These are phyloP conservation scores for Tympanopsis confertula DNA, from an alignment of 2,329 filamentous ascomycete species.

Conservation along the genomic window DNA sequence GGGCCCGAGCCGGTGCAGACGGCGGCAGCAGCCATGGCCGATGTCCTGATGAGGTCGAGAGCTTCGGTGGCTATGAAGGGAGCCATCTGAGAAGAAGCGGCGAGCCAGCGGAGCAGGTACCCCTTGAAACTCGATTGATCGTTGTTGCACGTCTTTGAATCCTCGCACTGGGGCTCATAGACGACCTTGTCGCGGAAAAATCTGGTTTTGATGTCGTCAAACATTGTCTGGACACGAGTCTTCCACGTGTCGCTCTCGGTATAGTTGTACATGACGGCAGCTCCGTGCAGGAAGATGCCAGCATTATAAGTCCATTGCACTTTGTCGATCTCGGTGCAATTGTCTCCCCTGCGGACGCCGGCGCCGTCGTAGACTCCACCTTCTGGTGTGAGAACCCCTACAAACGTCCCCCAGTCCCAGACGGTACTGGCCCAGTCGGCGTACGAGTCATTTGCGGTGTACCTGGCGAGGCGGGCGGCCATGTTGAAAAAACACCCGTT, in stretches of 20 bases:
- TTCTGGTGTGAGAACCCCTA: constrained; percentile 42
- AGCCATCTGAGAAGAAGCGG: constrained; percentile 39
- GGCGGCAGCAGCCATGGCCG: constrained; percentile 36
- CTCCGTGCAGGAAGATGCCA: constrained; percentile 52
- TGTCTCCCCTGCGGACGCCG: constrained; percentile 20
- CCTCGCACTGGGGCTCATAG: constrained; percentile 58
- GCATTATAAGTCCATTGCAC: constrained; percentile 62
- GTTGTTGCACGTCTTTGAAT: constrained; percentile 45
- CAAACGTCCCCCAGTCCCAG: constrained; percentile 51
- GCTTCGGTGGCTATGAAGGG: constrained; percentile 37
- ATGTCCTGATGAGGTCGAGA: constrained; percentile 35
- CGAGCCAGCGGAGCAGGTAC: constrained; percentile 59
- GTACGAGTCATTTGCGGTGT: constrained; percentile 72
- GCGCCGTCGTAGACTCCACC: constrained; percentile 48
- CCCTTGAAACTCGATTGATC: constrained; percentile 70
- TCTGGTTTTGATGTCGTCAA: constrained; percentile 32
- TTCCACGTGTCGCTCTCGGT: constrained; percentile 43
- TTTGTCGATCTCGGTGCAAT: constrained; percentile 39
- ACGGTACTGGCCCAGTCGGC: constrained; percentile 61
- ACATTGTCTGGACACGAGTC: constrained; percentile 43
- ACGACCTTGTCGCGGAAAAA: constrained; percentile 47
- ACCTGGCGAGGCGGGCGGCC: constrained; percentile 60
- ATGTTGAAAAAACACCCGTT: constrained; percentile 63
- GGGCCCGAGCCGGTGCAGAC: constrained; percentile 34
- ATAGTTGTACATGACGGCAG: constrained; percentile 51